Base-by-base conservation (phyloP, 306 rosid species). In the Spatholobus suberectus region DNA sequence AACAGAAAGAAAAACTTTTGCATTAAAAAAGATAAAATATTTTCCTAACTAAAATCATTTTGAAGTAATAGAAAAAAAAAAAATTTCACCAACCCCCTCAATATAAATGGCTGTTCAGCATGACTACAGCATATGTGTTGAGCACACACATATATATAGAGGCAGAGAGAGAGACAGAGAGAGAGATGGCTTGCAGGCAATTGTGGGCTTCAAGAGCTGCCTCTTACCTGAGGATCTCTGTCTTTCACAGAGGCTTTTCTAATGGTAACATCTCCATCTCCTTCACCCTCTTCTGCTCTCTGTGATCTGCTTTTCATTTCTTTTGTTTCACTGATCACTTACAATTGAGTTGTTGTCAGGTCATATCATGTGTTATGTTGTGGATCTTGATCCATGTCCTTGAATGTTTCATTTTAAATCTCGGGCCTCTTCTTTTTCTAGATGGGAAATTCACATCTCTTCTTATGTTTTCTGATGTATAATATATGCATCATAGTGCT, bases 181-280 rank as follows among this genome's bases (percentile, higher is more conserved):
- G 3, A n/a, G 69, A 73, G 3, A 92, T 94, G 98, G 98, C 98
- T 80, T 82, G 91, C 65, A 84, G 90, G 37, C 85, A 89, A 80
- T 7, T 94, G 78, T 90, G 93, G 97, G 97, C 97, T 68, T 89
- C 98, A 69, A 88, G 94, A 77, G 92, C 94, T 62, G 95, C 97
- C 59, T 94, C 97, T 0, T 85, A 74, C 81, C 95, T 94, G 43
- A 89, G 90, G 90, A 78, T 94, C 87, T 89, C 96, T 8, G 80
- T 88, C 1, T 77, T 71, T 78, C 82, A 84, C 34, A 85, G 98
- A 85, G 87, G 80, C 51, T 93, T 91, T 69, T 89, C 97, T 24
- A 90, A 80, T 73, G 94, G 98, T 92, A 70, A 35, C 1, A 58
- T 34, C 40, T 66, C 57, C 12, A 63, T 23, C n/a, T 59, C 17